Conservation (phyloP, 106 monocot species). For the Platanthera zijinensis region DNA sequence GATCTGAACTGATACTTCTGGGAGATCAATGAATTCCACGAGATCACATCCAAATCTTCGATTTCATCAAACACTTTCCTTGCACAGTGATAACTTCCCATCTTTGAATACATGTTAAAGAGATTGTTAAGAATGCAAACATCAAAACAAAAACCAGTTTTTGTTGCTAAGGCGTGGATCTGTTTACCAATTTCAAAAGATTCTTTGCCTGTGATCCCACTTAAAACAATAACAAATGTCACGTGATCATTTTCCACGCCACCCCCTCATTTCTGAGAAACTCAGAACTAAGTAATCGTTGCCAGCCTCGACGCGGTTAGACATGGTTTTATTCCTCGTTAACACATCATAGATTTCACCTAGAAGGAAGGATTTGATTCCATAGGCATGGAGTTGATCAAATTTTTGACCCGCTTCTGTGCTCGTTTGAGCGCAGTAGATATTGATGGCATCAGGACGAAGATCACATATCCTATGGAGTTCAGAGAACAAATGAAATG, state of each 20-base stretch:
- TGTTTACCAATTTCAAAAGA: slow-evolving; percentile 34
- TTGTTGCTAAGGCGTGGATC: slow-evolving; percentile 33
- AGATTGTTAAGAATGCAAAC: slow-evolving; percentile 49
- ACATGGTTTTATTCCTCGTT: slow-evolving; percentile 42
- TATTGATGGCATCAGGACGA: slow-evolving; percentile 24
- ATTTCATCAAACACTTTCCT: slow-evolving; percentile 46
- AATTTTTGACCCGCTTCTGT: background rate
- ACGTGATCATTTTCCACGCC: slow-evolving; percentile 37
- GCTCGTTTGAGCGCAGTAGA: slow-evolving; percentile 20
- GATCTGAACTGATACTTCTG: slow-evolving; percentile 22
- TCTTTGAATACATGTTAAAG: slow-evolving; percentile 54
- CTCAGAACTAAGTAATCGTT: slow-evolving; percentile 16
- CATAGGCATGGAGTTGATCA: slow-evolving; percentile 42
- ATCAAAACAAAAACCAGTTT: slow-evolving; percentile 30
- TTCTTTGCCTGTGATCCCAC: slow-evolving; percentile 11
- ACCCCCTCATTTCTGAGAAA: slow-evolving; percentile 42
- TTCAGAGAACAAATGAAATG: slow-evolving; percentile 38
- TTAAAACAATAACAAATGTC: slow-evolving; percentile 39
- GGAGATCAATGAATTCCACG: slow-evolving; percentile 76
- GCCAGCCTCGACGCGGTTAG: slow-evolving; percentile 25
- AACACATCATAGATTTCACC: slow-evolving; percentile 23
- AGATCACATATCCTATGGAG: slow-evolving; percentile 25
- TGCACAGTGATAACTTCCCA: slow-evolving; percentile 26
- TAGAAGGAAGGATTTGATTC: slow-evolving; percentile 36
- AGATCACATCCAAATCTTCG: slow-evolving; percentile 40